A percentile compares a stretch with the other conserved stretches of the same genome.
Evolutionary conservation across 2,329 filamentous ascomycete genomes (phyloP).

Genomic region (Colletotrichum destructivum): DNA sequence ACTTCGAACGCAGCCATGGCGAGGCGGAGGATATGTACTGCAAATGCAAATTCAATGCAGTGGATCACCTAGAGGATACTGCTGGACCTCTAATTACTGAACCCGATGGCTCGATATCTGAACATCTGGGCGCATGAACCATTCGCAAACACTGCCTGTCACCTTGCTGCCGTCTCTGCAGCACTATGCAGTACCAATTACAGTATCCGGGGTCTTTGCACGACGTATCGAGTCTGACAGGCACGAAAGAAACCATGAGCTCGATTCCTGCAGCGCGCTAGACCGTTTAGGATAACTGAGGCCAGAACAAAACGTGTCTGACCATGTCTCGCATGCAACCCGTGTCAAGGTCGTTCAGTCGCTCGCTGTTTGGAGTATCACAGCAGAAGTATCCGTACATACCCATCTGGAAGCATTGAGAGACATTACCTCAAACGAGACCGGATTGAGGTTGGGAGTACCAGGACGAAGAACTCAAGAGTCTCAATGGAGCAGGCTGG

Average conservation of each 20-base stretch:
- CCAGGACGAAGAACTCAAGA: constrained; percentile 29
- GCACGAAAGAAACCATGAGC: constrained; percentile 18
- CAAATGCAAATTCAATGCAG: background rate
- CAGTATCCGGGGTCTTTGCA: constrained; percentile 23
- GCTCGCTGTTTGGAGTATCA: constrained; percentile 21
- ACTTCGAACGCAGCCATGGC: no score
- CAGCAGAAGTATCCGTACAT: background rate
- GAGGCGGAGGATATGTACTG: background rate
- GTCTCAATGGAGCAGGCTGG: background rate
- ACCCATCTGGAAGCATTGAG: constrained; percentile 1
- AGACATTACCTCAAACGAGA: constrained; percentile 3
- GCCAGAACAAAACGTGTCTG: constrained; percentile 15
- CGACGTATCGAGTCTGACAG: constrained; percentile 39
- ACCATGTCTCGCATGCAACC: constrained; percentile 35
- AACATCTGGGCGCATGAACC: background rate
- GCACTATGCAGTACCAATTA: constrained; percentile 16
- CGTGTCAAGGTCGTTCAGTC: constrained; percentile 27
- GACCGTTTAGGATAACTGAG: constrained; percentile 24
- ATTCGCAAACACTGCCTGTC: constrained; percentile 3
- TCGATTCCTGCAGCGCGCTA: constrained; percentile 26
- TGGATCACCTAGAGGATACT: background rate
- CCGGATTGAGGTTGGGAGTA: constrained; percentile 4
- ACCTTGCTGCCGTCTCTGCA: background rate
- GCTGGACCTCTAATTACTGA: background rate
- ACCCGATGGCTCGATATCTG: background rate